Evolutionary conservation across 495 filamentous ascomycete species (phyloP).

Genomic region (Astrothelium subdiscretum): DNA sequence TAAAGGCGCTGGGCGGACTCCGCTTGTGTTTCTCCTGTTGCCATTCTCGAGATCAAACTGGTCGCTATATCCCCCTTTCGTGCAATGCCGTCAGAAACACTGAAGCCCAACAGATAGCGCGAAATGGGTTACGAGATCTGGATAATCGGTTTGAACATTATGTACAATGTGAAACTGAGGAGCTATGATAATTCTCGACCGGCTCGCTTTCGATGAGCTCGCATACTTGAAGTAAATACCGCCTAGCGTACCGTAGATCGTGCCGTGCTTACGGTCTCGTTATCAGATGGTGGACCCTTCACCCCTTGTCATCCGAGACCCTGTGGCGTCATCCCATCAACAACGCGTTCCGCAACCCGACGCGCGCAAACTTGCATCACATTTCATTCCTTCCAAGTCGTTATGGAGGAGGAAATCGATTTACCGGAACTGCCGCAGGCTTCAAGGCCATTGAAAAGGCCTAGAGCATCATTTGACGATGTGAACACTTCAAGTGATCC

Average conservation of each 20-base stretch:
- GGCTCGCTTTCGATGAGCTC: too few species aligned
- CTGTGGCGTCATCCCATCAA: conserved; percentile 1
- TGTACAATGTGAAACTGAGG: too few species aligned
- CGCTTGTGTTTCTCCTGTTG: conserved; percentile 7
- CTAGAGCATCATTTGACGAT: background rate
- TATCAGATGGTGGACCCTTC: too few species aligned
- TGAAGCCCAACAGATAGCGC: background rate
- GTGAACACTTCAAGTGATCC: conserved; percentile 10
- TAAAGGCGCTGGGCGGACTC: conserved; percentile 16
- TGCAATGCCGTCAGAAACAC: background rate
- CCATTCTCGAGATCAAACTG: background rate
- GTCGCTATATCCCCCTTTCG: background rate
- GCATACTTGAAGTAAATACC: too few species aligned
- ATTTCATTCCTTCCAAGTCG: background rate
- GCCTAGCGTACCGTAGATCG: too few species aligned
- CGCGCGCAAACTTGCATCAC: too few species aligned
- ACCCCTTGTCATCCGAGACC: too few species aligned
- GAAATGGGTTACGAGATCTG: background rate
- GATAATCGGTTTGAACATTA: too few species aligned
- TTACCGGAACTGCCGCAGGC: background rate
- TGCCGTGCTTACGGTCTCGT: too few species aligned
- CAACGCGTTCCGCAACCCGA: too few species aligned
- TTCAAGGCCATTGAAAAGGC: background rate
- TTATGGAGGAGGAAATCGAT: background rate
- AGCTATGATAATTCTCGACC: too few species aligned